Evolutionary conservation across 768 basidiomycete species (phyloP).

Genomic region (Mycena galericulata): DNA sequence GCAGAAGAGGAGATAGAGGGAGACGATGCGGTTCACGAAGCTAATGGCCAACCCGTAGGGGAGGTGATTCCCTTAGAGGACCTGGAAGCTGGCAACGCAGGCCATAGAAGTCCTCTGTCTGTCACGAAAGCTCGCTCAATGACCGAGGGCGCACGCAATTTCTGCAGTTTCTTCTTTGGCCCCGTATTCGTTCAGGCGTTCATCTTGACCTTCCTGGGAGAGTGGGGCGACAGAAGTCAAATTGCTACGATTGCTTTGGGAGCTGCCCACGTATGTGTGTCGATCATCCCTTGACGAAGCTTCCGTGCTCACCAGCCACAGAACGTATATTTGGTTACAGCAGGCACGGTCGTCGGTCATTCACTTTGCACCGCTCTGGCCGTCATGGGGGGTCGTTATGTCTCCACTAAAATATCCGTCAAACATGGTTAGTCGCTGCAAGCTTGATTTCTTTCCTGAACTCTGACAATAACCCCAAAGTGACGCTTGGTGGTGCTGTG

Average conservation of each 20-base stretch:
- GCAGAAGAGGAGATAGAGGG: conserved; percentile 95
- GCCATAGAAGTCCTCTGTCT: conserved; percentile 34
- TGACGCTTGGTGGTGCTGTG: conserved; percentile 73
- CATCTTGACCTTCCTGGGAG: conserved; percentile 95
- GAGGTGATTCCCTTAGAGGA: conserved; percentile 74
- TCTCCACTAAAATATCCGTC: conserved; percentile 95
- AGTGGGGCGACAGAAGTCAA: conserved; percentile 99
- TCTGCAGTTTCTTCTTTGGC: conserved; percentile 84
- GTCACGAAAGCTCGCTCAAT: conserved; percentile 42
- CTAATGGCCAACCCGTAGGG: conserved; percentile 44
- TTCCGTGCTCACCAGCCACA: conserved; percentile 43
- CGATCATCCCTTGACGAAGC: not conserved
- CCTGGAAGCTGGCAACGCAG: conserved; percentile 64
- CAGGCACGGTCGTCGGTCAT: conserved; percentile 93
- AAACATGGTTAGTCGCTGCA: conserved; percentile 79
- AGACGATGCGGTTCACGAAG: conserved; percentile 68
- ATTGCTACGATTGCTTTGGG: conserved; percentile 97
- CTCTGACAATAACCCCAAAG: conserved; percentile 45
- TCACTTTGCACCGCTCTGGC: conserved; percentile 88
- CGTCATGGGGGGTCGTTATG: conserved; percentile 91
- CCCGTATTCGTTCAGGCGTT: conserved; percentile 98
- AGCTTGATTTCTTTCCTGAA: conserved; percentile 15
- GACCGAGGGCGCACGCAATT: conserved; percentile 80
- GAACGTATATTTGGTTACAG: conserved; percentile 92
- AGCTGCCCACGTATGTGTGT: conserved; percentile 85